Evolutionary conservation across 2,329 filamentous ascomycete genomes (phyloP).

Genomic region (Clarireedia sp.): DNA sequence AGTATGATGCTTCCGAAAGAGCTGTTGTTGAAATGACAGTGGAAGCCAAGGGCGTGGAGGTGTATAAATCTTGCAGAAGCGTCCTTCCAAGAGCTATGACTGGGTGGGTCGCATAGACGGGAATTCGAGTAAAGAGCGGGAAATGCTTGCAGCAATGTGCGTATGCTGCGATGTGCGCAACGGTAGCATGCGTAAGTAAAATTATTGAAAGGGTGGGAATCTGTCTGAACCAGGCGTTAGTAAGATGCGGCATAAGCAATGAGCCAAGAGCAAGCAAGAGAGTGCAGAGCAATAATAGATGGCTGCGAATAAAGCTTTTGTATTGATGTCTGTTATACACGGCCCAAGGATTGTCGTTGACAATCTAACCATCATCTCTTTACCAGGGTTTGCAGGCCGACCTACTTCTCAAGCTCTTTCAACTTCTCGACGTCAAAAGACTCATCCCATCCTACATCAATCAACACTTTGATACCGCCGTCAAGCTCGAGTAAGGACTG

Average conservation of each 20-base stretch:
- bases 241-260: conserved; percentile 1
- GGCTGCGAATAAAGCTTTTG: conserved; percentile 15
- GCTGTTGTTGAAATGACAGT: conserved; percentile 70
- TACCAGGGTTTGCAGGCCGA: conserved; percentile 15
- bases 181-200: conserved; percentile 88
- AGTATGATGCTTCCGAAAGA: conserved; percentile 57
- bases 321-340: conserved; percentile 23
- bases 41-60: conserved; percentile 78
- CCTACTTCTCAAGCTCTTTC: conserved; percentile 81
- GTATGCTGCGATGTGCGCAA: conserved; percentile 84
- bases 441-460: conserved; percentile 96
- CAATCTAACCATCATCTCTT: neutral
- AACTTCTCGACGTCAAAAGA: conserved; percentile 76
- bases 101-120: conserved; percentile 87
- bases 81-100: conserved; percentile 90
- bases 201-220: conserved; percentile 87
- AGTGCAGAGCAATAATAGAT: conserved; percentile 2
- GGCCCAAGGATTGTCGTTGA: conserved; percentile 6
- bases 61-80: conserved; percentile 84
- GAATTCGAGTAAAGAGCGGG: conserved; percentile 82
- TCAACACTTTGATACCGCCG: conserved; percentile 88
- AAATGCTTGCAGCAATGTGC: conserved; percentile 97
- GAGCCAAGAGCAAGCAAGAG: neutral
- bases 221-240: conserved; percentile 49
- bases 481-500: conserved; percentile 96